Base-by-base conservation (phyloP, 2,329 filamentous ascomycete species). In the Moelleriella libera region DNA sequence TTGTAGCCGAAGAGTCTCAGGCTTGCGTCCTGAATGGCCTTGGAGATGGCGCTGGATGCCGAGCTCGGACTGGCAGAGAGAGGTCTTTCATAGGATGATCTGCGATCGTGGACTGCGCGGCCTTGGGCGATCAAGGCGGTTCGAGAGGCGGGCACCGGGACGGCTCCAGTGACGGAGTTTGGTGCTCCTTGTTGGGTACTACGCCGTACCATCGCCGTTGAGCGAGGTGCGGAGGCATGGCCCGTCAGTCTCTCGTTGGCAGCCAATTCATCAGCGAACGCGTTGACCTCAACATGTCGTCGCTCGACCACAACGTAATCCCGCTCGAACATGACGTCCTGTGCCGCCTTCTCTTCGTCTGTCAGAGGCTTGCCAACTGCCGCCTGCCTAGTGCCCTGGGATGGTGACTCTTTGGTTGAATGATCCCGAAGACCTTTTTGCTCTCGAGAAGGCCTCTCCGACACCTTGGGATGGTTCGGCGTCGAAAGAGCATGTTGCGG, bases 251-350 rank as follows among this genome's bases (percentile, higher is more conserved):
- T 80, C 44, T 85, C 85, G 58, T 85, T 90, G 46, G 88, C 85
- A 43, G 88, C 89, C 60, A 98, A 71, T 65, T 97, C 90, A 63
- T 98, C 92, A 28, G 92, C 92, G 58, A 98, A 84, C 3, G 92
- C 92, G 62, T 98, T 97, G 45, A 98, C 90, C 63, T 97, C 90
- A 9, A 98, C 89, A 21, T 88, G 85, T 53, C 84, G 82, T 69
- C 96, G 95, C 68, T 98, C 92, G 10, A 98, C 87, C 30, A 97
- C 74, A 21, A 98, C 90, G 57, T 97, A 98, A 54, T 97, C 92
- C 53, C 90, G 80, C 60, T 95, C 89, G 56, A 94, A 85, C 1
- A 85, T 85, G 45, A 94, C 81, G 53, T 97, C 90, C 57, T 94
- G 86, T 3, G 86, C 88, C 4, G 83, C 84, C 59, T 71, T 78